Percentiles rank a stretch among this genome's conserved stretches.
These are phyloP conservation scores for Colletotrichum godetiae DNA, from an alignment of 2,329 filamentous ascomycete genomes.

Conservation along the genomic window DNA sequence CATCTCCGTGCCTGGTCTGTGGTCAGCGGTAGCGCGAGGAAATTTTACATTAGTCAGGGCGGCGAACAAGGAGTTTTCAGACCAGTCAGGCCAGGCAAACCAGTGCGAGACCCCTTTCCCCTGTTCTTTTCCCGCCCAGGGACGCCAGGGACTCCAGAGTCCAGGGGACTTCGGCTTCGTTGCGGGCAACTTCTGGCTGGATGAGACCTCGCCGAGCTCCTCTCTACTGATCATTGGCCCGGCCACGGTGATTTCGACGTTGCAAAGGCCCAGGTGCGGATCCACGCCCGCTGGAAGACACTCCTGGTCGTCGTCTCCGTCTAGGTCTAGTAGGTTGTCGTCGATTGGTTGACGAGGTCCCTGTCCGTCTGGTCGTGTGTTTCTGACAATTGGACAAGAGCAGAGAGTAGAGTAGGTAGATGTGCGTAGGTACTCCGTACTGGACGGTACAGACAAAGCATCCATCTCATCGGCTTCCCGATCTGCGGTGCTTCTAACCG, in stretches of 20 bases:
- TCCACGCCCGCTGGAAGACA: conserved; percentile 15
- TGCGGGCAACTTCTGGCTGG: background rate
- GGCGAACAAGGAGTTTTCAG: conserved; percentile 22
- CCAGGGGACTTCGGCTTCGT: background rate
- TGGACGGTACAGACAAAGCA: background rate
- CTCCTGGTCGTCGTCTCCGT: conserved; percentile 9
- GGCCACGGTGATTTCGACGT: conserved; percentile 31
- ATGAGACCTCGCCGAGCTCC: conserved; percentile 6
- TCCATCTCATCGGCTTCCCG: background rate
- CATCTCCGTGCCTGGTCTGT: conserved; percentile 30
- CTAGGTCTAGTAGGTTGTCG: background rate
- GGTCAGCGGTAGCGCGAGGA: conserved; percentile 25
- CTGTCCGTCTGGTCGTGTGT: background rate
- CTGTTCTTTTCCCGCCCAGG: conserved; percentile 1
- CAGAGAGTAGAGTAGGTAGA: background rate
- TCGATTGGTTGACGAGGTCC: background rate
- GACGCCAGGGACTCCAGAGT: background rate
- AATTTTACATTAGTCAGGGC: conserved; percentile 36
- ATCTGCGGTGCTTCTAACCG: background rate
- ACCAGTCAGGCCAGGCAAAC: conserved; percentile 6
- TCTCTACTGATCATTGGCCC: conserved; percentile 20
- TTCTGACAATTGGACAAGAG: background rate
- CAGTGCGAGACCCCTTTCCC: conserved; percentile 5
- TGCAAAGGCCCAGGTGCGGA: conserved; percentile 26
- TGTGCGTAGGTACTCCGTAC: background rate